Conservation (phyloP, 78 protist genomes). For the Monosiga brevicollis region DNA sequence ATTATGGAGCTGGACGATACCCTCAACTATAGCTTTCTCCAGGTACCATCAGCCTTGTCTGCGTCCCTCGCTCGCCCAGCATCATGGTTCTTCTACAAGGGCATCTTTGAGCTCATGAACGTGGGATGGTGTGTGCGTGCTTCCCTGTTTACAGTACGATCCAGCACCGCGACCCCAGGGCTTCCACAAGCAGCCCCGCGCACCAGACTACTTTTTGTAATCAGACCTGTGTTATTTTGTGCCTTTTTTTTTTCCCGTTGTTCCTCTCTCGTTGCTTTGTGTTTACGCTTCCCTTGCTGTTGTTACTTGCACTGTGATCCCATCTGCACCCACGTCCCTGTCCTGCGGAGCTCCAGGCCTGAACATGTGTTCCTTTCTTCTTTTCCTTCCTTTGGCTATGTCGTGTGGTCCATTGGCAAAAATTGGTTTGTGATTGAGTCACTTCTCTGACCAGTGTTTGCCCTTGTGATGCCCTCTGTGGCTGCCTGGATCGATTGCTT, state of each 20-base stretch:
- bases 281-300: background rate
- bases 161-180: constrained; percentile 96
- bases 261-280: background rate
- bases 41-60: constrained; percentile 17
- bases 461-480: too few species aligned
- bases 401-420: too few species aligned
- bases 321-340: too few species aligned
- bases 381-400: too few species aligned
- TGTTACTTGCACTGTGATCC: too few species aligned
- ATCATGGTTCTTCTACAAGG: background rate
- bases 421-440: too few species aligned
- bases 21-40: constrained; percentile 71
- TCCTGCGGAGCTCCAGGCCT: too few species aligned
- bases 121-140: background rate
- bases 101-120: background rate
- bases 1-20: constrained; percentile 87
- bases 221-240: background rate
- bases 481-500: too few species aligned
- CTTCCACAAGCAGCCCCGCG: constrained; percentile 79
- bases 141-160: constrained; percentile 73
- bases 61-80: background rate
- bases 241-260: background rate
- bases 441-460: too few species aligned
- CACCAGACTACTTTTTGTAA: constrained; percentile 60
- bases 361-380: too few species aligned